phyloP scores from a whole-genome alignment of 306 rosid genomes.

The Ziziphus jujuba region DNA sequence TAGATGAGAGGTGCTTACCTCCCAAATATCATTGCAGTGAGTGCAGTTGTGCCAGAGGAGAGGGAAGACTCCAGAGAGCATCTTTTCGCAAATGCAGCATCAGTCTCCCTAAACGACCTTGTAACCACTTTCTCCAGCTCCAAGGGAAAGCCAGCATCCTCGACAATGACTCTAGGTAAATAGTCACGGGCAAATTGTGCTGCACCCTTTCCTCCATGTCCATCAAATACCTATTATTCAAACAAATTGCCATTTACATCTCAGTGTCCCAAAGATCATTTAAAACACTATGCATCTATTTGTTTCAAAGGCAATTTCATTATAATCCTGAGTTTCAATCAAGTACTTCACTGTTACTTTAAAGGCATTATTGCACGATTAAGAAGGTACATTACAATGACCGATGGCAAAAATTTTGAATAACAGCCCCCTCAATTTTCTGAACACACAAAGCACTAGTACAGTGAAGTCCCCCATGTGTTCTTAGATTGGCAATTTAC shows the following conservation, averaged over 20 bases:
- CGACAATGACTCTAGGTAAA: slow-evolving; percentile 81
- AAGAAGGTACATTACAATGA: no score
- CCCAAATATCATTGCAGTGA: slow-evolving; percentile 90
- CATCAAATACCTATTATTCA: slow-evolving; percentile 78
- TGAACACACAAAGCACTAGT: no score
- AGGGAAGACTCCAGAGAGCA: slow-evolving; percentile 60
- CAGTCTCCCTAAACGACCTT: slow-evolving; percentile 77
- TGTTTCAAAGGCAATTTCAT: no score
- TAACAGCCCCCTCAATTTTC: no score
- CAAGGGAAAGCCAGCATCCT: slow-evolving; percentile 83
- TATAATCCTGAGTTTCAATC: no score
- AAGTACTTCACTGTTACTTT: no score
- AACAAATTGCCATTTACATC: slow-evolving; percentile 23
- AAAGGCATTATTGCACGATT: no score
- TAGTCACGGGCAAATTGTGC: slow-evolving; percentile 85
- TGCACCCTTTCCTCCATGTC: slow-evolving; percentile 91
- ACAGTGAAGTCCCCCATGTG: no score
- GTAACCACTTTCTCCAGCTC: slow-evolving; percentile 90
- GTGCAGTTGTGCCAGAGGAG: slow-evolving; percentile 94
- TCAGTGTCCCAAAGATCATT: slow-evolving; percentile 11
- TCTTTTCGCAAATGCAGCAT: slow-evolving; percentile 71
- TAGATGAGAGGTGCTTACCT: slow-evolving; percentile 43
- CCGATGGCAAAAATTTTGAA: no score
- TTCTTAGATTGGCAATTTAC: no score
- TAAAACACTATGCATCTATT: no score